Conservation (phyloP, 768 basidiomycete species). For the Amanita subjunquillea region DNA sequence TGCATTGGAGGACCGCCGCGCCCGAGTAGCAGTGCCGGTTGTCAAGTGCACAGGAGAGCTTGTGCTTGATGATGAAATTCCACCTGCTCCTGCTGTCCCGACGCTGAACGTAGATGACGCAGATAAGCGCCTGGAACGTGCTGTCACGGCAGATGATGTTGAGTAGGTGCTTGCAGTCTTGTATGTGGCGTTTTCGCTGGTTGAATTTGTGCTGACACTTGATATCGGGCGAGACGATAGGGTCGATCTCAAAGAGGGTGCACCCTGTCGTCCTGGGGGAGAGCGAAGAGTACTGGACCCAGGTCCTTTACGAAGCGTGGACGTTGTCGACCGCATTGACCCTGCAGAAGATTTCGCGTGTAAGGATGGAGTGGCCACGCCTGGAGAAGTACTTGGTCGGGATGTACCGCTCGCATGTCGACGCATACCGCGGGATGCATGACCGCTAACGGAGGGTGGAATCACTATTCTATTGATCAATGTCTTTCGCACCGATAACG, state of each 20-base stretch:
- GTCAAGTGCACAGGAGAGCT: slow-evolving; percentile 1
- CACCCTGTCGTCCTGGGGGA: not conserved
- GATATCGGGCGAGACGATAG: slow-evolving; percentile 9
- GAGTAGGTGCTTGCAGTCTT: slow-evolving; percentile 4
- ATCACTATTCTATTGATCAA: slow-evolving; percentile 4
- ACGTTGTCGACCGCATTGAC: slow-evolving; percentile 23
- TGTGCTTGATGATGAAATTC: not conserved
- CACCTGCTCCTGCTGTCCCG: not conserved
- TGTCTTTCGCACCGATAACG: slow-evolving; percentile 1
- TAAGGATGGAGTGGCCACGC: slow-evolving; percentile 1
- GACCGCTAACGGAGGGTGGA: not conserved
- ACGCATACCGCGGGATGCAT: not conserved
- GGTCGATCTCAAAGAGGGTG: not conserved
- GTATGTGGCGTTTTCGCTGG: not conserved
- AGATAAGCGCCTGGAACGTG: slow-evolving; percentile 1
- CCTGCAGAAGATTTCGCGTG: slow-evolving; percentile 21
- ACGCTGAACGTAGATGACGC: not conserved
- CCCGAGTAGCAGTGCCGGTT: not conserved
- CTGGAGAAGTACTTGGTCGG: slow-evolving; percentile 3
- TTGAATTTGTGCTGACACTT: slow-evolving; percentile 11
- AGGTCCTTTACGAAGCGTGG: slow-evolving; percentile 19
- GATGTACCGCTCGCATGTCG: not conserved
- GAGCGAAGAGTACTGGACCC: slow-evolving; percentile 3
- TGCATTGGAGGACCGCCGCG: not conserved
- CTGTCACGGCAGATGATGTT: not conserved